These are phyloP conservation scores for Fagopyrum homotropicum DNA, from an alignment of 148 eudicot species.

Conservation along the genomic window DNA sequence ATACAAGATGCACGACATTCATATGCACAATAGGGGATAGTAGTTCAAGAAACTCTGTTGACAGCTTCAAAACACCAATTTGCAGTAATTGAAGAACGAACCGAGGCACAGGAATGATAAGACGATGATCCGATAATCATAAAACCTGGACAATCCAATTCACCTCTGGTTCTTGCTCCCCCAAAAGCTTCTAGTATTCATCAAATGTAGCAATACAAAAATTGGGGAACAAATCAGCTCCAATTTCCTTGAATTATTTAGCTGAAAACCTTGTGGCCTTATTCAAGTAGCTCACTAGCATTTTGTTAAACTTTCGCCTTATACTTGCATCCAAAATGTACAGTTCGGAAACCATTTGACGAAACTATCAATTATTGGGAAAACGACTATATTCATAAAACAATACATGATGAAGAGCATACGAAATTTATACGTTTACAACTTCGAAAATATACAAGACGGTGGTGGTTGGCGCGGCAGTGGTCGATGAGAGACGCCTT, in stretches of 20 bases:
- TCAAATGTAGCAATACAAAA: constrained; percentile 41
- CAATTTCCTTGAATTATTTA: constrained; percentile 30
- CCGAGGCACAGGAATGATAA: not conserved
- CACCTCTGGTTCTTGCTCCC: constrained; percentile 53
- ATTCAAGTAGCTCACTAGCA: constrained; percentile 42
- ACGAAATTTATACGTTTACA: not conserved
- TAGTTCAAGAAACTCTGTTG: too few relatives aligned
- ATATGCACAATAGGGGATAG: constrained; percentile 46
- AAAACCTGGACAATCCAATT: not conserved
- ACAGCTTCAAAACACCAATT: constrained; percentile 30
- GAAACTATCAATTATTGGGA: not conserved
- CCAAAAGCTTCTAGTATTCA: constrained; percentile 42
- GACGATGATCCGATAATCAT: not conserved
- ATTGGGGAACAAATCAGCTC: constrained; percentile 30
- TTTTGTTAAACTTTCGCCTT: constrained; percentile 38
- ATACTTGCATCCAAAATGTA: constrained; percentile 20
- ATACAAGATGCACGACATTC: constrained; percentile 42
- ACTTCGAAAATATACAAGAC: constrained; percentile 22
- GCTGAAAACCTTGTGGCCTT: constrained; percentile 44
- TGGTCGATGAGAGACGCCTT: too few relatives aligned
- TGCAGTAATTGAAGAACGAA: constrained; percentile 21
- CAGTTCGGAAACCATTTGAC: constrained; percentile 9
- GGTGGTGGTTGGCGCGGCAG: too few relatives aligned
- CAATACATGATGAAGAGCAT: not conserved
- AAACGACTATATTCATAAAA: not conserved